These are phyloP conservation scores for Schoenoplectus tabernaemontani DNA, from an alignment of 202 grass and related monocot species.

Conservation along the genomic window DNA sequence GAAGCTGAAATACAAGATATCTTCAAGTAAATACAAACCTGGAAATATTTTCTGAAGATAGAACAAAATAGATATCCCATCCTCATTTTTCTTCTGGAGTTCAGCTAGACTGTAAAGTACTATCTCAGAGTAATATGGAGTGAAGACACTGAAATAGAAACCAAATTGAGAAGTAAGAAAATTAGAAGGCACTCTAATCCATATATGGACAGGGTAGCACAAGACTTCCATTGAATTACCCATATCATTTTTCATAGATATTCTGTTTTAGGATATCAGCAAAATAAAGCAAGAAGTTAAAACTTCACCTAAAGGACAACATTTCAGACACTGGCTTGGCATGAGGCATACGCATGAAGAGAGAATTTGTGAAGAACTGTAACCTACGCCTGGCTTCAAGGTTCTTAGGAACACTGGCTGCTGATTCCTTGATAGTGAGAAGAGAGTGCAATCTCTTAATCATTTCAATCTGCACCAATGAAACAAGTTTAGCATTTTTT, in stretches of 20 bases:
- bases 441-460: conserved; percentile 78
- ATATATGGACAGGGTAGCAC: not conserved
- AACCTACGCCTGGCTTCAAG: conserved; percentile 76
- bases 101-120: conserved; percentile 79
- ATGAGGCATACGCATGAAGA: conserved; percentile 77
- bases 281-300: not conserved
- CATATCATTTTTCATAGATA: not conserved
- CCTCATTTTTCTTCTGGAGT: conserved; percentile 85
- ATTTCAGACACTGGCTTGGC: conserved; percentile 79
- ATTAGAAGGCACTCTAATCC: not conserved
- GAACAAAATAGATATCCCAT: conserved; percentile 85
- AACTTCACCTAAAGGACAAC: conserved; percentile 67
- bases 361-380: conserved; percentile 85
- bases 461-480: conserved; percentile 48
- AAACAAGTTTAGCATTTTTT: not conserved
- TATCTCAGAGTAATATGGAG: conserved; percentile 87
- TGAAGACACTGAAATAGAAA: conserved; percentile 72
- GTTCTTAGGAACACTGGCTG: conserved; percentile 81
- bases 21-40: conserved; percentile 35
- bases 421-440: conserved; percentile 90
- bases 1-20: not conserved
- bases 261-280: not conserved
- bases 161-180: conserved; percentile 13
- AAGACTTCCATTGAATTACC: conserved; percentile 13
- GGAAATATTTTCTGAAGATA: conserved; percentile 98